Base-by-base conservation (phyloP, 768 basidiomycete genomes). In the Strobilomyces dryophilus region DNA sequence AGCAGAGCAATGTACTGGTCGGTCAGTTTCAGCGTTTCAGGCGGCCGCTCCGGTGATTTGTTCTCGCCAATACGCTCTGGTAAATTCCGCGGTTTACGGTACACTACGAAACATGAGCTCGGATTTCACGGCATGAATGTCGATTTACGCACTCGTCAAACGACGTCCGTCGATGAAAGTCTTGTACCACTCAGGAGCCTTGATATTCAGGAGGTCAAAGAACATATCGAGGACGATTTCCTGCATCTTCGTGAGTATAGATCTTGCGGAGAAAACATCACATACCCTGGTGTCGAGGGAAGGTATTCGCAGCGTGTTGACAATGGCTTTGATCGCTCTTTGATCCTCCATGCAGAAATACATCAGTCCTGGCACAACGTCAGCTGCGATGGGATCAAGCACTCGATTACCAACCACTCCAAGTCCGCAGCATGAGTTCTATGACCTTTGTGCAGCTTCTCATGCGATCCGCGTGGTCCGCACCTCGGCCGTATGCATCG, bases 211-310 rank as follows among this genome's bases (percentile, higher is more conserved):
- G 17, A 95, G 76, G 55, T 92, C 89, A 62, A 98, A 98, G 62
- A 98, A 89, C 82, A 97, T 87, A 60, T 98, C 92, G 48, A 98
- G 74, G 34, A 98, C 77, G 29, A 93, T 82, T 74, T 98, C 95
- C 95, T 97, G 61, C 17, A 64, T 42, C 20, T 45, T n/a, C 15
- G 21, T 69, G 39, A 69, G 58, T 39, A 39, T 15, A 48, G 8
- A 34, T 27, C 18, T 42, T 17, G 39, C 10, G 18, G n/a, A 27
- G 44, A 48, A 26, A 42, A 36, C 34, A 40, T 24, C 5, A 54
- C 18, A 57, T 66, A 94, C 95, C 66, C 94, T 77, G 45, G 89
- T 86, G 44, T 92, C 87, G 26, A 92, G 76, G 3, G 89, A 92
- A 1, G 95, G 94, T 71, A 97, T 90, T 56, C 85, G 82, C 42